Conservation (phyloP, 2,329 filamentous ascomycete genomes). For the Domatiomyces globalis region DNA sequence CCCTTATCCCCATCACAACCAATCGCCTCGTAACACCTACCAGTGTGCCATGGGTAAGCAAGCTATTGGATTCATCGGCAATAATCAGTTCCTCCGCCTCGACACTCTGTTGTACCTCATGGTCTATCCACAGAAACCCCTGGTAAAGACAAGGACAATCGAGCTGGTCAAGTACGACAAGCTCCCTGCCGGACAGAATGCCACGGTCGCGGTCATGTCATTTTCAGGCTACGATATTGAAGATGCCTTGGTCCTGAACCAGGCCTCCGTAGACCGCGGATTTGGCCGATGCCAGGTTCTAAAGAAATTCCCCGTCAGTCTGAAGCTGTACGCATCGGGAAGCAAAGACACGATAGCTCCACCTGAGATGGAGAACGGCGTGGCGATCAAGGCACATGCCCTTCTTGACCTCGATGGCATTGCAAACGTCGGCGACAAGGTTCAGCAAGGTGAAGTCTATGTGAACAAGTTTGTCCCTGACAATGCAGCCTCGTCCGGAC, state of each 20-base stretch:
- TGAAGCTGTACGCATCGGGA: conserved; percentile 82
- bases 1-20: conserved; percentile 96
- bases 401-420: conserved; percentile 75
- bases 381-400: conserved; percentile 52
- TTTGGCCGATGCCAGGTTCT: conserved; percentile 98
- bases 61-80: conserved; percentile 94
- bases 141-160: conserved; percentile 95
- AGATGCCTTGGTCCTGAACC: conserved; percentile 92
- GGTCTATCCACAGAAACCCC: conserved; percentile 92
- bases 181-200: conserved; percentile 89
- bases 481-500: conserved; percentile 58
- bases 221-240: conserved; percentile 99
- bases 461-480: conserved; percentile 78
- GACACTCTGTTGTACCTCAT: conserved; percentile 92
- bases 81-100: conserved; percentile 94
- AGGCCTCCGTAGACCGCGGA: conserved; percentile 83
- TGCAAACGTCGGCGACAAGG: conserved; percentile 67
- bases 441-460: conserved; percentile 70
- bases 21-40: conserved; percentile 96
- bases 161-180: conserved; percentile 96
- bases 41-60: conserved; percentile 99
- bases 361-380: conserved; percentile 49
- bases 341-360: conserved; percentile 45
- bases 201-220: conserved; percentile 96
- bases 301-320: conserved; percentile 74